Conservation (phyloP, 2,329 filamentous ascomycete genomes). For the Pseudogymnoascus sp. region DNA sequence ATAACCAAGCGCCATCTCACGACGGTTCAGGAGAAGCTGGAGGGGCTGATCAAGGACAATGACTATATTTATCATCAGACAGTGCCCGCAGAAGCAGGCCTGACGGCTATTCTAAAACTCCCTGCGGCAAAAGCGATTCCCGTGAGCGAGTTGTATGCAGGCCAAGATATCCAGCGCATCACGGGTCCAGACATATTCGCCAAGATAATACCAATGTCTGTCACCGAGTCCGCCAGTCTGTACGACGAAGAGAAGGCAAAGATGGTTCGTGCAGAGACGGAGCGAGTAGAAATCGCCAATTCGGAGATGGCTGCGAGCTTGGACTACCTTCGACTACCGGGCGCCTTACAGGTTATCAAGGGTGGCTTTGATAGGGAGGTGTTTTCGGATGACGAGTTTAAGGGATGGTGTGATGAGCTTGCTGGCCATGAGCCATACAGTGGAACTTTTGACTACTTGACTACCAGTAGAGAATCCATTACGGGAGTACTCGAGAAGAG, state of each 20-base stretch:
- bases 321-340: constrained; percentile 85
- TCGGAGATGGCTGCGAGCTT: constrained; percentile 92
- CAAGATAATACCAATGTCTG: constrained; percentile 90
- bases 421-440: constrained; percentile 75
- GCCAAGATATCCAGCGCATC: constrained; percentile 93
- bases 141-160: constrained; percentile 91
- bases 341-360: constrained; percentile 83
- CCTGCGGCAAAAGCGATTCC: constrained; percentile 95
- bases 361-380: constrained; percentile 87
- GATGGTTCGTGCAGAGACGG: constrained; percentile 83
- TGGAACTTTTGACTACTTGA: constrained; percentile 70
- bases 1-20: constrained; percentile 75
- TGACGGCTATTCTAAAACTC: constrained; percentile 78
- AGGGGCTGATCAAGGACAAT: constrained; percentile 78
- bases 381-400: constrained; percentile 81
- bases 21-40: constrained; percentile 72
- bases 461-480: constrained; percentile 69
- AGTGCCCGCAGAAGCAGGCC: constrained; percentile 74
- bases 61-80: constrained; percentile 97
- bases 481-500: constrained; percentile 66
- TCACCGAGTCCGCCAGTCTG: constrained; percentile 91
- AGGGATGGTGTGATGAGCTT: constrained; percentile 88
- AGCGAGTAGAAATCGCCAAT: constrained; percentile 86
- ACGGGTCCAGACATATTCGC: constrained; percentile 96
- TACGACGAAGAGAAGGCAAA: constrained; percentile 99